Base-by-base conservation (phyloP, 2,329 filamentous ascomycete genomes). In the Sarocladium strictum region DNA sequence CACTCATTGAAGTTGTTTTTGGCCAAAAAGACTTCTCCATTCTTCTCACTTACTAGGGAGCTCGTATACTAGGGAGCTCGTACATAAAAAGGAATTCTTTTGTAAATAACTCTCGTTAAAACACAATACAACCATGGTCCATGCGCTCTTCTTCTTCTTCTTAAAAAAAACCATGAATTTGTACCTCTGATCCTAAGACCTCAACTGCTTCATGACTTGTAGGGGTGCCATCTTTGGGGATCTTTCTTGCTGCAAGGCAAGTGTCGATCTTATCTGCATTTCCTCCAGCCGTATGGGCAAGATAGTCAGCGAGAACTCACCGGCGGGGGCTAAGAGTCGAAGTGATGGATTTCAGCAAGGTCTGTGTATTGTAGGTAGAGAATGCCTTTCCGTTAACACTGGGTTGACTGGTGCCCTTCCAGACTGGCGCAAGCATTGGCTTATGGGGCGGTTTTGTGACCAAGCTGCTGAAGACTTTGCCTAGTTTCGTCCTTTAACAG, bases 401-500 rank as follows among this genome's bases (percentile, higher is more conserved):
- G 1, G 58, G 53, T 11, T 57, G 60, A 32, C 62, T 62, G 6
- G 53, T 47, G 9, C 52, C 54, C 2, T 53, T 53, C 38, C 56
- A 58, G 11, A 26, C 53, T 19, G 52, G 38, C 7, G 38, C 53
- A 3, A 58, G 55, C 1, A 62, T 61, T 1, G 60, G 49, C 4
- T 55, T 52, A 1, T 51, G 47, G 24, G 58, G 59, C 12, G 62
- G 60, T 0, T 55, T 50, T 3, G 53, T 37, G 6, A 63, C 52
- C 2, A 59, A 51, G 5, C 29, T 17, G 12, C 60, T 55, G 54
- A 61, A 64, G 2, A 58, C 17, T 2, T 53, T n/a, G 43, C 3
- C 52, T 58, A 14, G 62, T 58, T 2, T 47, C 17, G 23, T 47
- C 21, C 7, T 4, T 23, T 3, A 9, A 6, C 10, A 64, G 59